Base-by-base conservation (phyloP, 768 basidiomycete genomes). In the Termitomyces sp. region DNA sequence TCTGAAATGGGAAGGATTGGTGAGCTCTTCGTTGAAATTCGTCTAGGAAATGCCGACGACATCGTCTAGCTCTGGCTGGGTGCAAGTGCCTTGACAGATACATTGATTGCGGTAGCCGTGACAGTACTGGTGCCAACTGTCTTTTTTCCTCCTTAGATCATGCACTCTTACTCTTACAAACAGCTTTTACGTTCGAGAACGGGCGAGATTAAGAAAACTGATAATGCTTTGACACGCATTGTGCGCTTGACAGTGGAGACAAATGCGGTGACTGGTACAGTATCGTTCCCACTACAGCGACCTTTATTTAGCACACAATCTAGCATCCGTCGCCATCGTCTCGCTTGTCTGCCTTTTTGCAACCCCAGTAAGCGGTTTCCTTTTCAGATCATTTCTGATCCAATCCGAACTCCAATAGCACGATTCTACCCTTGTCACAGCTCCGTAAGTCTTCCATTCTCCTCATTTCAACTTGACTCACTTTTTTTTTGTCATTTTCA, bases 381-480 rank as follows among this genome's bases (percentile, higher is more conserved):
- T 21, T 41, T 28, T 11, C n/a, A 19, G 21, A 38, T 15, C 6
- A n/a, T 74, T 57, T 32, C 71, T 65, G 8, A 44, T 53, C 11
- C 75, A 43, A 62, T 81, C 75, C 14, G 17, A 5, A 35, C 12
- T 28, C 14, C 3, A 35, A 35, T 15, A 35, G 34, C 2, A 14
- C 15, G 14, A 5, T 35, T 35, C 34, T 15, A 15, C 14, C 12
- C 14, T 35, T 14, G 14, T 35, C 3, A 7, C 15, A 5, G 14
- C 14, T 14, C 34, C 34, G 34, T 35, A 14, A 14, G 34, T 15
- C 6, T 5, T 35, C 14, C 12, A 14, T 14, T 35, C 34, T 35
- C 5, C 1, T 14, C 14, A 6, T 14, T 35, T 35, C 15, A 8
- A 32, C 34, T 35, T 35, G 12, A 35, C 34, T 35, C 4, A 35